These are phyloP conservation scores for Vitis cinerea DNA, from an alignment of 164 flowering plant species.

Conservation along the genomic window DNA sequence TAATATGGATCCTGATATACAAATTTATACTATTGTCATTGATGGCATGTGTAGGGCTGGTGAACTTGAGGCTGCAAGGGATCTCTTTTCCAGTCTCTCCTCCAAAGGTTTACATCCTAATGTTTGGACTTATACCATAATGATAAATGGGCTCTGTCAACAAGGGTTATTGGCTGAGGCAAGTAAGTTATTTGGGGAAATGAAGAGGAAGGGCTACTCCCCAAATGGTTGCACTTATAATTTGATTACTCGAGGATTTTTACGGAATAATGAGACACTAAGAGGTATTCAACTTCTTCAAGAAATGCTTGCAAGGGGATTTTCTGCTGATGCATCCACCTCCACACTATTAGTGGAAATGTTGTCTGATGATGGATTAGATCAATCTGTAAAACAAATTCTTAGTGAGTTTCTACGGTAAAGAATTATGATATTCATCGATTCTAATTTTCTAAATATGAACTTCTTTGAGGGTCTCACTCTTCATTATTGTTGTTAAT, in stretches of 20 bases:
- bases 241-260: constrained; percentile 7
- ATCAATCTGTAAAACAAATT: no score
- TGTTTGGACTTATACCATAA: constrained; percentile 12
- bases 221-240: constrained; percentile 22
- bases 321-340: no score
- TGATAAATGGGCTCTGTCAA: constrained; percentile 19
- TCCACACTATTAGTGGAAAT: no score
- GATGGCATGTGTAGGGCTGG: constrained; percentile 10
- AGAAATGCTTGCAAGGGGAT: no score
- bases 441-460: no score
- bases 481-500: no score
- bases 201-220: constrained; percentile 13
- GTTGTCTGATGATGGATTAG: no score
- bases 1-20: background rate
- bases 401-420: no score
- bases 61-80: background rate
- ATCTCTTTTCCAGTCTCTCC: constrained; percentile 1
- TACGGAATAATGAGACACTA: no score
- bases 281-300: no score
- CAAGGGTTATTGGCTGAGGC: constrained; percentile 20
- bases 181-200: constrained; percentile 10
- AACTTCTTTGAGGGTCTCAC: no score
- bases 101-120: constrained; percentile 3
- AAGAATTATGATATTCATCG: no score
- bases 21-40: background rate